Evolutionary conservation across 805 yeast genomes (phyloP).

Genomic region (Priceomyces haplophilus): DNA sequence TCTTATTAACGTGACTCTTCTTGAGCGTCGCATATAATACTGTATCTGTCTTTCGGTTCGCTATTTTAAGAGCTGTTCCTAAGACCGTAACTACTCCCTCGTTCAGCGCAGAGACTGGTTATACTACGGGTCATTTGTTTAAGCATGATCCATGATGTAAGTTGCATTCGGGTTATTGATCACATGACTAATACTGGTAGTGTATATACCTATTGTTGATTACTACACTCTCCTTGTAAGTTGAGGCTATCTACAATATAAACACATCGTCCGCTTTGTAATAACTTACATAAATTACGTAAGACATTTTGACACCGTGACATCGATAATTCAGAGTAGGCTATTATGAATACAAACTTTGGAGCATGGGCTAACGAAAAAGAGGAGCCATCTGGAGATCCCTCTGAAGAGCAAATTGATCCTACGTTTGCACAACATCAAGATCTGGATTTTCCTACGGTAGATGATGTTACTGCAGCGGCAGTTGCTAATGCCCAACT

Average conservation of each 20-base stretch:
- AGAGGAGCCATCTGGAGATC: slow-evolving; percentile 13
- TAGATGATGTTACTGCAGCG: slow-evolving; percentile 17
- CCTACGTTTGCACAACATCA: slow-evolving; percentile 28
- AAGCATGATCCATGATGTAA: no score
- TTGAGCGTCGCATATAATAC: no score
- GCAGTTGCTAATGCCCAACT: slow-evolving; percentile 22
- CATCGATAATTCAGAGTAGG: background rate
- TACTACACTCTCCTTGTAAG: background rate
- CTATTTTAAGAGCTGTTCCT: no score
- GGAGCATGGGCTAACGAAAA: slow-evolving; percentile 23
- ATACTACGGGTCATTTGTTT: no score
- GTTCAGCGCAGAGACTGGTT: background rate
- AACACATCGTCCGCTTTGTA: slow-evolving; percentile 12
- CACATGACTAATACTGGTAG: background rate
- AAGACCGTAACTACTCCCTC: no score
- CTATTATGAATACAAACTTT: slow-evolving; percentile 21
- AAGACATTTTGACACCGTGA: slow-evolving; percentile 2
- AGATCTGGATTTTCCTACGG: slow-evolving; percentile 22
- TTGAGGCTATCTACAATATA: background rate
- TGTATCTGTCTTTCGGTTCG: no score
- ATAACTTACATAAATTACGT: slow-evolving; percentile 14
- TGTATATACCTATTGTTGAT: background rate
- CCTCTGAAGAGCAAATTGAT: slow-evolving; percentile 27
- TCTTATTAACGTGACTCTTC: no score
- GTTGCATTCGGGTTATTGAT: no score